Percentiles rank a stretch among this genome's conserved stretches.
Evolutionary conservation across 2,329 filamentous ascomycete species (phyloP).

Genomic region (Reticulascus tulasneorum): DNA sequence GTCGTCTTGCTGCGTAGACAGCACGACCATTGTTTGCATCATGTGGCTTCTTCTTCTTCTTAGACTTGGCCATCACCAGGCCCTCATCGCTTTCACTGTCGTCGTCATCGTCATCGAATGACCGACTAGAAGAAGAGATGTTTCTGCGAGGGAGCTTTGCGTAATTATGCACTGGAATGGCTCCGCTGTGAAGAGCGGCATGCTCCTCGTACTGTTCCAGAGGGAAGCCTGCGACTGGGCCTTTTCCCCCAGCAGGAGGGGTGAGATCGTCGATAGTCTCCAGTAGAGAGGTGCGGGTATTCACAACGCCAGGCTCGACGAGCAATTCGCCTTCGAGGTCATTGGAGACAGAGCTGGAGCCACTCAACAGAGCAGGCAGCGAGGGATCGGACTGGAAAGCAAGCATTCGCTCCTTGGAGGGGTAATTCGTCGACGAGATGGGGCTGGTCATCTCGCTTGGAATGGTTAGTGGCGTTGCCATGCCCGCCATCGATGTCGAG

Average conservation of each 20-base stretch:
- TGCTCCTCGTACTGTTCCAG: constrained; percentile 35
- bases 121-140: constrained; percentile 3
- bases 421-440: constrained; percentile 33
- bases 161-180: constrained; percentile 23
- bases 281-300: constrained; percentile 37
- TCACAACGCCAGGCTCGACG: constrained; percentile 42
- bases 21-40: constrained; percentile 19
- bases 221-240: constrained; percentile 41
- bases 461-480: constrained; percentile 50
- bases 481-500: constrained; percentile 44
- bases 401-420: constrained; percentile 42
- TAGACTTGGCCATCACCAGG: constrained; percentile 49
- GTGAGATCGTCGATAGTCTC: constrained; percentile 53
- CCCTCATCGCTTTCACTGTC: constrained; percentile 54
- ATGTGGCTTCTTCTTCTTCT: constrained; percentile 32
- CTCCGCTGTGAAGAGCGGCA: constrained; percentile 19
- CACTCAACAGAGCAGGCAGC: constrained; percentile 58
- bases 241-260: constrained; percentile 47
- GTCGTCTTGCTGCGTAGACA: constrained; percentile 39
- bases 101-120: constrained; percentile 34
- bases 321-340: constrained; percentile 60
- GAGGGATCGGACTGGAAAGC: constrained; percentile 62
- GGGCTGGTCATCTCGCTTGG: constrained; percentile 51
- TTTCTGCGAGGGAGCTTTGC: constrained; percentile 18
- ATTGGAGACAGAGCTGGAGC: constrained; percentile 60